Evolutionary conservation across 2,329 filamentous ascomycete species (phyloP), one percentile per base, ranked within the genome.

Genomic region (Coniochaeta sp.): DNA sequence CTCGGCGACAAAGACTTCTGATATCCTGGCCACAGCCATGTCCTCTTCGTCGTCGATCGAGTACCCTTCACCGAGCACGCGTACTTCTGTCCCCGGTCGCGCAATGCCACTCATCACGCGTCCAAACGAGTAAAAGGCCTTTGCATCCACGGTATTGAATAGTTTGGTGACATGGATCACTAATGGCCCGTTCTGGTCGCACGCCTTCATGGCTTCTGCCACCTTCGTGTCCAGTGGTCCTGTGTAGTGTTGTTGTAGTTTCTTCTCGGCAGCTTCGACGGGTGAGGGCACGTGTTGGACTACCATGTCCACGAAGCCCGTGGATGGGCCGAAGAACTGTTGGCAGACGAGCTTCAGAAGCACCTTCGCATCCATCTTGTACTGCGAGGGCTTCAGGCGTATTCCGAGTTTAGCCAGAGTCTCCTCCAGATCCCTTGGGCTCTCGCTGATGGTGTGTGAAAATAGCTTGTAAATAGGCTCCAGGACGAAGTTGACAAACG

Each of bases 401-500:
- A 99, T 96, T 14, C 92, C 91, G 11, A 99, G 79, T 22, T 85
- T 86, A 19, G 83, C 86, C 61, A 99, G 77, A 0, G 92, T 95
- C 55, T 82, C 82, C 69, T 89, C 92, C 62, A 99, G 78, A 67
- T 96, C 90, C 59, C 91, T 88, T 0, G 93, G 90, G 68, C 87
- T 93, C 71, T 96, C 89, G 70, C 92, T 96, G 69, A 99, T 91
- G 4, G 93, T 96, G 72, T 97, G 91, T 17, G 92, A 93, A 73
- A 93, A 98, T 47, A 99, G 82, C 75, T 99, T 99, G 82, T 99
- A 99, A 66, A 99, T 92, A 19, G 95, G 95, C 72, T 99, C 95
- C 56, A 99, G 80, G 31, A 99, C 84, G 72, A 98, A 99, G 74
- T 96, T 88, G 60, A 98, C 89, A 72, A 99, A 99, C 0, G 91